Conservation (phyloP, 306 rosid species). For the Acacia acuminata region DNA sequence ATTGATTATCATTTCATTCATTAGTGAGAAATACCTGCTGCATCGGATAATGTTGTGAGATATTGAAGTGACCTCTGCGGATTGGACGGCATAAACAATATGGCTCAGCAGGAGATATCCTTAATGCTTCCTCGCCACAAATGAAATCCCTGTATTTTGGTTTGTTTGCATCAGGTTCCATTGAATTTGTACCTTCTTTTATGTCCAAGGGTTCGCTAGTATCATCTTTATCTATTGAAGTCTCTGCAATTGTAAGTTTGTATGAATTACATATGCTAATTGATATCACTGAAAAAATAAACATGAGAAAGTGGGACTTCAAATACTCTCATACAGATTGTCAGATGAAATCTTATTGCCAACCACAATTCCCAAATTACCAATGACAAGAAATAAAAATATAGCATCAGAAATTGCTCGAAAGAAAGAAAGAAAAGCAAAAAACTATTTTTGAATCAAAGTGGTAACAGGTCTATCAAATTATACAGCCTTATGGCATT, state of each 20-base stretch:
- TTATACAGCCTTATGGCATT: neutral
- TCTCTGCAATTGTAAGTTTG: constrained; percentile 46
- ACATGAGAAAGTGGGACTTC: neutral
- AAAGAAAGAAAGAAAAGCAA: neutral
- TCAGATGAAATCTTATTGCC: neutral
- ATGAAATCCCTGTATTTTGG: constrained; percentile 58
- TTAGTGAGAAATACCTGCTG: constrained; percentile 74
- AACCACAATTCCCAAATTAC: neutral
- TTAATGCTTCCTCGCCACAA: constrained; percentile 87
- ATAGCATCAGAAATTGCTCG: neutral
- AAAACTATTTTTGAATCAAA: neutral
- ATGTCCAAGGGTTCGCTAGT: constrained; percentile 46
- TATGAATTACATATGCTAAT: constrained; percentile 20
- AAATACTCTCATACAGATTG: constrained; percentile 2
- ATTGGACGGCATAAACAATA: constrained; percentile 87
- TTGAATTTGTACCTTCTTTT: constrained; percentile 51
- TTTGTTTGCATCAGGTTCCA: constrained; percentile 43
- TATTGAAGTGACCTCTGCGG: constrained; percentile 92
- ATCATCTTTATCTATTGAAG: constrained; percentile 41
- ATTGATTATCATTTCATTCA: constrained; percentile 6
- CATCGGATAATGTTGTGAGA: constrained; percentile 84
- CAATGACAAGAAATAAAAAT: neutral
- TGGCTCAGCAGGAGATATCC: constrained; percentile 71
- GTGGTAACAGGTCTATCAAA: neutral
- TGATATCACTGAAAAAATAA: constrained; percentile 31